Evolutionary conservation across 2,329 filamentous ascomycete species (phyloP), one percentile per base, ranked within the genome.

Genomic region (Sarocladium oryzae): DNA sequence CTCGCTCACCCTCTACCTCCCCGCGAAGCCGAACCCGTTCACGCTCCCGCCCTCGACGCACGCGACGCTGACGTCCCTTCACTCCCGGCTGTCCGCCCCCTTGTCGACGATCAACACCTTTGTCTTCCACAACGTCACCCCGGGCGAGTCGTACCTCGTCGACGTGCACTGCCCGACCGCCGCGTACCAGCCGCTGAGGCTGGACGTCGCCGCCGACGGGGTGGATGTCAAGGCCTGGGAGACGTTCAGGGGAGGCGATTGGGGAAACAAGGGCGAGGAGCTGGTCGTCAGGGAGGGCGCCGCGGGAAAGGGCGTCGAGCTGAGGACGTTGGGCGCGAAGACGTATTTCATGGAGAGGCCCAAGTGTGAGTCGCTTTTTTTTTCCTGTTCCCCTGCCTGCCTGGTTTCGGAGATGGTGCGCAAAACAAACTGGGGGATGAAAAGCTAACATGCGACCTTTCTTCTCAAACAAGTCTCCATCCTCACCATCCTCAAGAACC

Each of bases 241-340:
- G 73, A 95, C 89, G 23, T 95, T 85, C 65, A 77, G 89, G 45
- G 90, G 89, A 0, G 92, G 95, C 61, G 88, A 93, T 59, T 96
- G 92, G 90, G 82, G 76, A 16, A 95, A 96, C 65, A 86, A 83
- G 62, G 92, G 91, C 15, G 85, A 87, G 70, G 75, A 66, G 41
- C 71, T 77, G 28, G 57, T 56, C 3, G 65, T 76, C 49, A 71
- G 66, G 20, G 67, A 70, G 28, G 69, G 63, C 1, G 65, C 53
- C n/a, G 60, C 54, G 6, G 63, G 61, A n/a, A 58, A 58, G 41
- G 71, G 73, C 23, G 74, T 92, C 18, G 79, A 87, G 55, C 76
- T 86, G 3, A 78, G 78, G 61, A 75, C 81, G 1, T 52, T 85
- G 37, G 83, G 75, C 5, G 64, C 63, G 51, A 93, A 90, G 77